Evolutionary conservation across 2,329 filamentous ascomycete genomes (phyloP).

Genomic region (Clonostachys byssicola): DNA sequence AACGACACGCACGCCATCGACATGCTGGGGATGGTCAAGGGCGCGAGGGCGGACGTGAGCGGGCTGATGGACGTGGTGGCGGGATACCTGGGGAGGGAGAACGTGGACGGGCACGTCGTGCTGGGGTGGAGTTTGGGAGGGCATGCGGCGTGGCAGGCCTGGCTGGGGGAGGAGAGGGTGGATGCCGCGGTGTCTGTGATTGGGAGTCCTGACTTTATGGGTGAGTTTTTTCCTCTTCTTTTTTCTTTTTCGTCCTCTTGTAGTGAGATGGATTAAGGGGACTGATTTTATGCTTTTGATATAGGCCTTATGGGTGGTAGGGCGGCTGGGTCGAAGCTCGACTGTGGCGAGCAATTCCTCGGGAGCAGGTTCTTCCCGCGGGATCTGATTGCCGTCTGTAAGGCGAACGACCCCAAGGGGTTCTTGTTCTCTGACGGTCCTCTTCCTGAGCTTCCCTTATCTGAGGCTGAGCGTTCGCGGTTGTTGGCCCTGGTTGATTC

Average conservation of each 20-base stretch:
- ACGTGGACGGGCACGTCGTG: constrained; percentile 63
- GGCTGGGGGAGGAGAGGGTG: constrained; percentile 75
- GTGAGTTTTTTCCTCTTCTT: constrained; percentile 33
- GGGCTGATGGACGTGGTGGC: constrained; percentile 73
- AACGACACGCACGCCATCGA: constrained; percentile 83
- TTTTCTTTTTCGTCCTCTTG: background rate
- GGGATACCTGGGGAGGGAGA: constrained; percentile 54
- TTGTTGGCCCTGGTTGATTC: constrained; percentile 40
- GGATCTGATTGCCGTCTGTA: constrained; percentile 59
- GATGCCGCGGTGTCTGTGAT: constrained; percentile 77
- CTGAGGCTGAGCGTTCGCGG: constrained; percentile 32
- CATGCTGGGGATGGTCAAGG: constrained; percentile 77
- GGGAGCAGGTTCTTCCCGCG: constrained; percentile 75
- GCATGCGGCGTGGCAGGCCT: constrained; percentile 79
- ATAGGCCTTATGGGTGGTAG: constrained; percentile 70
- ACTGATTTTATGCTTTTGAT: background rate
- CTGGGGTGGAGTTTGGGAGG: constrained; percentile 84
- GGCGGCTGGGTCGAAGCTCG: constrained; percentile 59
- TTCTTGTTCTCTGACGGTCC: constrained; percentile 53
- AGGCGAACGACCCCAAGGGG: constrained; percentile 69
- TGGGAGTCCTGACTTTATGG: constrained; percentile 83
- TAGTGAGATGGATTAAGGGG: background rate
- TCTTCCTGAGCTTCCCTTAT: constrained; percentile 22
- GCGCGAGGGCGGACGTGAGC: constrained; percentile 70
- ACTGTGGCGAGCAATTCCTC: constrained; percentile 61